Percentiles rank a stretch among this genome's conserved stretches.
Conservation (phyloP, 352 stramenopile genomes). For the Pythium vanterpoolii region DNA sequence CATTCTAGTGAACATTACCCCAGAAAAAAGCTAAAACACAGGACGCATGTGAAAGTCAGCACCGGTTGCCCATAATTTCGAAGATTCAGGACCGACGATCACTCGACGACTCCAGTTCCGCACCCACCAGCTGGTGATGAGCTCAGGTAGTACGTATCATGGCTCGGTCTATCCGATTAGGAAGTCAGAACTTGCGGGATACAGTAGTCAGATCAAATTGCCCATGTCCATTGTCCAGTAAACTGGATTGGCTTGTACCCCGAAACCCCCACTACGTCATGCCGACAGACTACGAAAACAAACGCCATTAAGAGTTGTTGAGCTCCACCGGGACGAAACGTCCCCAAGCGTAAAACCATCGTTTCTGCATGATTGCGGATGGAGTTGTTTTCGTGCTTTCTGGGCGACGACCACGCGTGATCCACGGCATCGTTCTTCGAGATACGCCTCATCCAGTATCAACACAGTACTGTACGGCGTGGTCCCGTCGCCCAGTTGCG, state of each 20-base stretch:
- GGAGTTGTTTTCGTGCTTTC: no score
- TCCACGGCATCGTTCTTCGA: no score
- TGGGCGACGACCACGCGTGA: no score
- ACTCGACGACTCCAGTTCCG: background rate
- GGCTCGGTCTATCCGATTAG: background rate
- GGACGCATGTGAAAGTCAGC: background rate
- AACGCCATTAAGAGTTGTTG: background rate
- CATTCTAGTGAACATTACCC: slow-evolving; percentile 18
- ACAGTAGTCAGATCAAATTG: background rate
- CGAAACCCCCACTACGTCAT: slow-evolving; percentile 2
- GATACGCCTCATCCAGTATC: no score
- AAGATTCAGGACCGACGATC: slow-evolving; percentile 18
- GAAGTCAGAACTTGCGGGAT: background rate
- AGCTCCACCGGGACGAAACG: background rate
- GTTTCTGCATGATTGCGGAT: background rate
- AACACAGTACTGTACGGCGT: background rate
- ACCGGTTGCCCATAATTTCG: slow-evolving; percentile 6
- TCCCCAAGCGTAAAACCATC: background rate
- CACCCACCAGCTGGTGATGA: slow-evolving; percentile 18
- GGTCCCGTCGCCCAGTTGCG: no score
- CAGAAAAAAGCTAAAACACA: no score
- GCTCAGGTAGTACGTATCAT: background rate
- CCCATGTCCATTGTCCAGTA: background rate
- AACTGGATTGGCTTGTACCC: no score
- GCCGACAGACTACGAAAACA: background rate